A percentile compares a stretch with the other conserved stretches of the same genome.
phyloP scores from a whole-genome alignment of 177 flowering plant species.

The Vitis hybrid region DNA sequence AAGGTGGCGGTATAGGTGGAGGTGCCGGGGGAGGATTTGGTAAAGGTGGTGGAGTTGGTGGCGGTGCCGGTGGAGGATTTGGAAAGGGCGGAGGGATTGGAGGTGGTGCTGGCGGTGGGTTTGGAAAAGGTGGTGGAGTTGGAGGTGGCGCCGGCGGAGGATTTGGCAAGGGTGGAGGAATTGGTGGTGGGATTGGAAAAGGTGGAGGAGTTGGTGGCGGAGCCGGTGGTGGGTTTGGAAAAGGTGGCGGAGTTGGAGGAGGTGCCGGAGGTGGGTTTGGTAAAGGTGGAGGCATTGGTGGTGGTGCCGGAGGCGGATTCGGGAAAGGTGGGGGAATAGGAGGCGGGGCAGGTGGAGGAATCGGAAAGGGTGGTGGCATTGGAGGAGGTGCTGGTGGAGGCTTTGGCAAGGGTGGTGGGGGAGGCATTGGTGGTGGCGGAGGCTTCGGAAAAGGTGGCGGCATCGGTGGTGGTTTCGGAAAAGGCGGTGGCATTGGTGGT shows the following conservation, averaged over 20 bases:
- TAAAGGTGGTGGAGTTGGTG: conserved; percentile 10
- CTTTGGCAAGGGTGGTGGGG: conserved; percentile 11
- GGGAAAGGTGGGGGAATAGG: no score
- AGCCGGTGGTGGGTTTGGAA: neutral
- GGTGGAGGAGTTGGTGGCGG: conserved; percentile 2
- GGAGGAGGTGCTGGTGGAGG: conserved; percentile 9
- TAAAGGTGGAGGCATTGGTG: conserved; percentile 6
- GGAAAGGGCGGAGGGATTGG: conserved; percentile 11
- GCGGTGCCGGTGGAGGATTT: conserved; percentile 9
- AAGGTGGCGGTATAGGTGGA: conserved; percentile 6
- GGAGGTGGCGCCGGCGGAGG: neutral
- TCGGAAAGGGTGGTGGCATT: neutral
- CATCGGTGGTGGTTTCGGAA: neutral
- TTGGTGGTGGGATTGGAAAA: neutral
- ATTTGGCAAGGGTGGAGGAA: conserved; percentile 1
- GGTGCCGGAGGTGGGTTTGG: conserved; percentile 12
- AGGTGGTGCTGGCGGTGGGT: conserved; percentile 12
- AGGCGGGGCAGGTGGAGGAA: conserved; percentile 1
- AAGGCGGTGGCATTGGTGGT: conserved; percentile 3
- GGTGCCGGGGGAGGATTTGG: conserved; percentile 4
- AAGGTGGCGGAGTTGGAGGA: conserved; percentile 1
- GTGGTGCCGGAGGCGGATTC: neutral
- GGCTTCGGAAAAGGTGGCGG: conserved; percentile 10
- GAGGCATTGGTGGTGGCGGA: conserved; percentile 5
- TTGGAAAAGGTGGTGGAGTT: conserved; percentile 7